These are phyloP conservation scores for Ascochyta viciae-villosae DNA, from an alignment of 2,329 filamentous ascomycete genomes.

Conservation along the genomic window DNA sequence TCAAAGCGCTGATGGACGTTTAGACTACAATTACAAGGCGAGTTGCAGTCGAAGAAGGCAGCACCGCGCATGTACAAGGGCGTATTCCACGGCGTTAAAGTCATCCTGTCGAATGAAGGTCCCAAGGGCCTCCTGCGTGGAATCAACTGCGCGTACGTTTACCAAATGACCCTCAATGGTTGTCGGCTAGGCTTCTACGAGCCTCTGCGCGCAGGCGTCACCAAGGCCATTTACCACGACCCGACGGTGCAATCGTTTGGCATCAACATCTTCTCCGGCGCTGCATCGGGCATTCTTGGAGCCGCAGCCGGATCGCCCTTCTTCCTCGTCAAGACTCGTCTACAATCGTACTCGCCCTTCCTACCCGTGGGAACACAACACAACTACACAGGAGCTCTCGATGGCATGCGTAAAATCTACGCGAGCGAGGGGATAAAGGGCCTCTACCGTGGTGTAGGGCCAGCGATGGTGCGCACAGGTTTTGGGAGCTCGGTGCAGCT, in stretches of 20 bases:
- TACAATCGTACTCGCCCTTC: constrained; percentile 93
- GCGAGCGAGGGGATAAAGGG: constrained; percentile 77
- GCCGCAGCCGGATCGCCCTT: constrained; percentile 94
- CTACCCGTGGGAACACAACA: constrained; percentile 97
- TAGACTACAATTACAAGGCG: constrained; percentile 94
- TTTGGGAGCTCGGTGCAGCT: constrained; percentile 96
- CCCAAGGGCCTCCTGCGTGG: constrained; percentile 85
- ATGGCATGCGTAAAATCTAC: constrained; percentile 85
- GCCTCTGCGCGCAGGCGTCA: constrained; percentile 78
- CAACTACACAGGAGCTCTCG: constrained; percentile 81
- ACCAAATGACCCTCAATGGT: constrained; percentile 95
- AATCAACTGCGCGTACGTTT: constrained; percentile 91
- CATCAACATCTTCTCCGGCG: constrained; percentile 93
- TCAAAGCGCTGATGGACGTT: constrained; percentile 26
- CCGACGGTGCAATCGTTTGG: constrained; percentile 79
- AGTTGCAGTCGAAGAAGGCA: constrained; percentile 85
- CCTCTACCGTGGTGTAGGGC: constrained; percentile 87
- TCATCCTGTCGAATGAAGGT: constrained; percentile 92
- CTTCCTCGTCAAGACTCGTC: constrained; percentile 95
- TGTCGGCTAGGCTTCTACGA: constrained; percentile 98
- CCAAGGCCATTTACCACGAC: constrained; percentile 74
- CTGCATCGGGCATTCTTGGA: constrained; percentile 85
- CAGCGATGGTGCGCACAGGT: constrained; percentile 94
- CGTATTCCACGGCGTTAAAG: constrained; percentile 86
- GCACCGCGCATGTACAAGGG: constrained; percentile 89